phyloP scores from a whole-genome alignment of 805 yeast genomes.

The Wickerhamiella brachini region DNA sequence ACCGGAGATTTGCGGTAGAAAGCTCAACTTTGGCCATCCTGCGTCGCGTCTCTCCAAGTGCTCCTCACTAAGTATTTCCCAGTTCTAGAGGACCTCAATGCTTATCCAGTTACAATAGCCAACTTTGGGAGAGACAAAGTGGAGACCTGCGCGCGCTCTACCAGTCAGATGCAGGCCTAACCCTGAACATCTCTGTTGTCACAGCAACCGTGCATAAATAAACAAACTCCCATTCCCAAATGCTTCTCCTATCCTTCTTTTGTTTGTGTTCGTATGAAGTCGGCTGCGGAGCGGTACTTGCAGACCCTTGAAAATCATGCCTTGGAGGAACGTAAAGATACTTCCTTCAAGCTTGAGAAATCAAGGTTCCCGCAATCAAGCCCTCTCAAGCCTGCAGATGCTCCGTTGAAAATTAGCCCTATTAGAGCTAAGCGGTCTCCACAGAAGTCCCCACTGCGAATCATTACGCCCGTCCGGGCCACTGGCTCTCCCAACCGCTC shows the following conservation, averaged over 20 bases:
- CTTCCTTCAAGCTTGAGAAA: not conserved
- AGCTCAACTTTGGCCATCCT: conserved; percentile 30
- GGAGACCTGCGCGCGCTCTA: too few species aligned
- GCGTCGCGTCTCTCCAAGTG: not conserved
- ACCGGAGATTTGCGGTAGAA: conserved; percentile 38
- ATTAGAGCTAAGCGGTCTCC: not conserved
- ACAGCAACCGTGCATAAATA: conserved; percentile 2
- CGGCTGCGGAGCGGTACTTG: conserved; percentile 9
- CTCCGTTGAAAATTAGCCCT: not conserved
- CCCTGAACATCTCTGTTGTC: conserved; percentile 3
- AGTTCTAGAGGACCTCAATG: not conserved
- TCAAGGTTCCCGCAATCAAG: not conserved
- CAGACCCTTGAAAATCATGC: conserved; percentile 17
- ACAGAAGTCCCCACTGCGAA: not conserved
- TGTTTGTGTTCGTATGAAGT: conserved; percentile 2
- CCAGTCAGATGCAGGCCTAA: not conserved
- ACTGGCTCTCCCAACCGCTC: conserved; percentile 1
- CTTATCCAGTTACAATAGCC: not conserved
- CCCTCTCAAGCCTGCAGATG: not conserved
- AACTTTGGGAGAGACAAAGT: not conserved
- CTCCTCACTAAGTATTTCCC: not conserved
- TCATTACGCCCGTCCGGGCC: not conserved
- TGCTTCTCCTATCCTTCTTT: conserved; percentile 1
- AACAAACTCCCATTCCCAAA: conserved; percentile 4
- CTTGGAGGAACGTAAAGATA: not conserved